phyloP scores from a whole-genome alignment of 352 stramenopile species.

The Phytophthora melonis region DNA sequence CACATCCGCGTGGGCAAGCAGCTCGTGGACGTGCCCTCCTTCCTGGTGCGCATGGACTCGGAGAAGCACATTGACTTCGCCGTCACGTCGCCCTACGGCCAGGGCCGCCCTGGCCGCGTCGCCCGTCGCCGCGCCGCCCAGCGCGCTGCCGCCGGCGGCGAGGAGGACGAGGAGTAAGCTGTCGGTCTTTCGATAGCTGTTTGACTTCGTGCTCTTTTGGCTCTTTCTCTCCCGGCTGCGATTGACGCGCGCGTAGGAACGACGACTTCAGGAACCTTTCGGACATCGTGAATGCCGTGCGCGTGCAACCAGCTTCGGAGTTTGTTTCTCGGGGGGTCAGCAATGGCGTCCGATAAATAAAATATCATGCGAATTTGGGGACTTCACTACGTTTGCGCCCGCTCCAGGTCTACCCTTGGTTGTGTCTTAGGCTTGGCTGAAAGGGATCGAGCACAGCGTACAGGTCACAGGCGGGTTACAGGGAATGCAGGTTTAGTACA shows the following conservation, averaged over 20 bases:
- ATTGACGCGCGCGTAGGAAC: neutral
- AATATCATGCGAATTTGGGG: slow-evolving; percentile 90
- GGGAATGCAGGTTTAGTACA: neutral
- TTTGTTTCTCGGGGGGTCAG: slow-evolving; percentile 45
- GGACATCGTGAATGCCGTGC: neutral
- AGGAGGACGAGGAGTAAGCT: slow-evolving; percentile 88
- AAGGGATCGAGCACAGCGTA: neutral
- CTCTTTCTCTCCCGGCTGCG: slow-evolving; percentile 26
- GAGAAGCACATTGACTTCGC: slow-evolving; percentile 99
- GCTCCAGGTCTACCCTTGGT: neutral
- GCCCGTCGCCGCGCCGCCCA: slow-evolving; percentile 94
- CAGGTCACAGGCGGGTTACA: neutral
- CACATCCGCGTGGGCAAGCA: slow-evolving; percentile 99
- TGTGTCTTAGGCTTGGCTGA: neutral
- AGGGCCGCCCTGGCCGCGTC: slow-evolving; percentile 97
- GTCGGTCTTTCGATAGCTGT: slow-evolving; percentile 26
- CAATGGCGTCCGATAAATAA: slow-evolving; percentile 61
- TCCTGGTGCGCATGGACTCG: slow-evolving; percentile 98
- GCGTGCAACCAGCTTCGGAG: slow-evolving; percentile 18
- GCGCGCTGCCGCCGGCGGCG: slow-evolving; percentile 92
- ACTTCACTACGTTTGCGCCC: slow-evolving; percentile 43
- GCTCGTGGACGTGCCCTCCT: slow-evolving; percentile 98
- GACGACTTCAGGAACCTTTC: slow-evolving; percentile 1
- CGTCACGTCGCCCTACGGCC: slow-evolving; percentile 97
- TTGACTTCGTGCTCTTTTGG: slow-evolving; percentile 22